Base-by-base conservation (phyloP, 306 rosid species). In the Senna siamea region DNA sequence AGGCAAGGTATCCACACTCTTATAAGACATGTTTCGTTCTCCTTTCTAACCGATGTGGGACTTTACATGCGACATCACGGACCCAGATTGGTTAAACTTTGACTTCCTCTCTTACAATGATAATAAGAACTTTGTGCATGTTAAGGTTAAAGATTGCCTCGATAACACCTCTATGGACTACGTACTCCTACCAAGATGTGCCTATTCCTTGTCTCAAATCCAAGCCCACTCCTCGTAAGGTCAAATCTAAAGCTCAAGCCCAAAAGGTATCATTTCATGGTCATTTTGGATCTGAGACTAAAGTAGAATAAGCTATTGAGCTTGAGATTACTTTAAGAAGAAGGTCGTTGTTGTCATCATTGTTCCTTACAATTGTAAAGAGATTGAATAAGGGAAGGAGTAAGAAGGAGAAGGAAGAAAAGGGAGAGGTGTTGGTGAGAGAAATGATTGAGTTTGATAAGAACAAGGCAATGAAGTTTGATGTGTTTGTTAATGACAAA, bases 401-500 rank as follows among this genome's bases (percentile, higher is more conserved):
- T 52, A 78, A 82, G 77, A 57, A 55, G 50, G 81, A 80, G 76
- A 85, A 80, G 79, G 82, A 85, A 5, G 87, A 78, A 7, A 55
- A 82, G 38, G 92, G 85, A 20, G 92, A 87, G 76, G 86, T 82
- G 46, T 62, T 87, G 32, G 82, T 83, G 81, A 69, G 85, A 64
- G 82, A 82, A 9, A 84, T 84, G 70, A 90, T 93, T 6, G 89
- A 86, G 76, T 89, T 85, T 59, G 93, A 87, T 0, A 66, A 81
- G 8, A 69, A 70, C 4, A 6, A 0, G 1, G 38, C 78, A 0
- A 73, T 90, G 51, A 93, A 89, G 64, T 93, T 90, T 38, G 98
- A 93, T 15, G 97, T 93, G 46, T 82, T 43, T 34, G 66, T 93
- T 18, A 90, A 93, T 44, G 94, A 92, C 26, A 94, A 90, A 66